These are phyloP conservation scores for Vinca minor DNA, from an alignment of 257 asterid genomes.

Conservation along the genomic window DNA sequence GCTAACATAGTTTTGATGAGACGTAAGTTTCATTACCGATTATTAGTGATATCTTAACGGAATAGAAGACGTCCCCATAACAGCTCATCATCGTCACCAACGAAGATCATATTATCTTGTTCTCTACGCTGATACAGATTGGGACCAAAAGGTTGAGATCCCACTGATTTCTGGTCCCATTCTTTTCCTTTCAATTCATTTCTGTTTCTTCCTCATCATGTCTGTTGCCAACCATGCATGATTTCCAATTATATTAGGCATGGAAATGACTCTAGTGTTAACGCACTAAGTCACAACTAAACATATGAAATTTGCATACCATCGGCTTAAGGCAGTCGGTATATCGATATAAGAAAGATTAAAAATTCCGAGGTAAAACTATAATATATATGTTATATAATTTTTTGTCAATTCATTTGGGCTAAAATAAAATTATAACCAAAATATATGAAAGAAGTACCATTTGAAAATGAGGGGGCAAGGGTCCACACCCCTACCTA, in stretches of 20 bases:
- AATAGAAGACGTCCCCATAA: neutral
- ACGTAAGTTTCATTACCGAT: neutral
- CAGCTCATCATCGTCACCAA: too few relatives aligned
- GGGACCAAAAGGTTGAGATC: conserved; percentile 2
- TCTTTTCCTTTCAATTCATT: neutral
- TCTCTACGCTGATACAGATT: conserved; percentile 27
- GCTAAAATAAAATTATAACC: too few relatives aligned
- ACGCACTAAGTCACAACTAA: neutral
- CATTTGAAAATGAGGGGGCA: too few relatives aligned
- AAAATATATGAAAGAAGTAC: too few relatives aligned
- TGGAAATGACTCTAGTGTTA: conserved; percentile 3
- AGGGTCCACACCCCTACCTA: too few relatives aligned
- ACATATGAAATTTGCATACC: neutral
- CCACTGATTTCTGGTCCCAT: neutral
- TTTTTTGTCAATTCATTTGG: too few relatives aligned
- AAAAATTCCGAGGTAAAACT: too few relatives aligned
- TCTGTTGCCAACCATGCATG: neutral
- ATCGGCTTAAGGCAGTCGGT: too few relatives aligned
- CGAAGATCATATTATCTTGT: too few relatives aligned
- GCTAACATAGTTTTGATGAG: conserved; percentile 13
- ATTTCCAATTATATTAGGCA: conserved; percentile 7
- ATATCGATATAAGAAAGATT: too few relatives aligned
- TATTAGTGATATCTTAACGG: neutral
- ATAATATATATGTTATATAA: too few relatives aligned
- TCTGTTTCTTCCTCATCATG: too few relatives aligned